Base-by-base conservation (phyloP, 1,284 basidiomycete genomes). In the Moniliophthora roreri region DNA sequence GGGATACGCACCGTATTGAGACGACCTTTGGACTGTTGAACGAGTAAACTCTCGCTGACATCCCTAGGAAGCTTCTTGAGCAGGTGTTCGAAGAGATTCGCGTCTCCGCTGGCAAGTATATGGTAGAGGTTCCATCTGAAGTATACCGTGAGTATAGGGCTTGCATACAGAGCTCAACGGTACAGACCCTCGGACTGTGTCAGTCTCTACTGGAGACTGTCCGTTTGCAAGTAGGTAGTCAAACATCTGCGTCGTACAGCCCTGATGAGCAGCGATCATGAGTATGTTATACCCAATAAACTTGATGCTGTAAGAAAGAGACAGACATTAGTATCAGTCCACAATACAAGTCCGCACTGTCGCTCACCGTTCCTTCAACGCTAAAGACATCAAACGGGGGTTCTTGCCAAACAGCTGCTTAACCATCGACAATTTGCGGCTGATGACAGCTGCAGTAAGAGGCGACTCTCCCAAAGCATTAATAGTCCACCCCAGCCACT, bases 121-220 rank as follows among this genome's bases (percentile, higher is more conserved):
- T 84, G 82, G 53, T 75, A 78, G 13, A 83, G 72, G 58, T 85
- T 85, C 71, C 72, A 79, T 7, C 81, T 84, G 53, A 60, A n/a
- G 32, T 39, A 49, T n/a, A n/a, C n/a, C n/a, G 37, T 38, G 2
- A 28, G 24, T 10, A 51, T 24, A n/a, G 15, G 20, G 4, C n/a
- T 34, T 28, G n/a, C 34, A 16, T 20, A 1, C 15, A 23, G 26
- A 37, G 47, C 39, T 37, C 20, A 13, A 36, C 8, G 35, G 1
- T 3, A 62, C 72, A 42, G 64, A 82, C 81, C 78, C 76, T 56
- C 69, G 64, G 37, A 57, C 53, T 8, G 58, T 48, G 58, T 81
- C 79, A 1, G 63, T 70, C 20, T 76, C 75, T 3, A 66, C 61
- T 2, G 76, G 70, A 13, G 79, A 76, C 3, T 79, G 66, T 5